These are phyloP conservation scores for Scheffersomyces spartinae DNA, from an alignment of 805 yeast genomes.

Conservation along the genomic window DNA sequence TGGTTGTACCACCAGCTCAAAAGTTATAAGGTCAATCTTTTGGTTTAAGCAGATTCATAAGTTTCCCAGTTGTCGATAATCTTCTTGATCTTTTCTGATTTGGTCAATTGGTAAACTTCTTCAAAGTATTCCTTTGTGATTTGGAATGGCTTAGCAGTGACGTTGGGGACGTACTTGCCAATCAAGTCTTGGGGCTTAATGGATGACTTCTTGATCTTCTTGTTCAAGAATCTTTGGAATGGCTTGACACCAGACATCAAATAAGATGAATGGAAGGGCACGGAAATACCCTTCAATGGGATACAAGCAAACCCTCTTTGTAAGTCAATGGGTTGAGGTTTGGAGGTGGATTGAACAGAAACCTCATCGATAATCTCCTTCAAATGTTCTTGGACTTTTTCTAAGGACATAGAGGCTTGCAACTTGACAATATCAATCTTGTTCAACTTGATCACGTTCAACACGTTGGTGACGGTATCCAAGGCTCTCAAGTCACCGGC, in stretches of 20 bases:
- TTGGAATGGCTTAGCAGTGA: conserved; percentile 95
- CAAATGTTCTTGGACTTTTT: conserved; percentile 81
- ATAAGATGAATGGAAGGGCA: conserved; percentile 99
- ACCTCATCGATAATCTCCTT: conserved; percentile 82
- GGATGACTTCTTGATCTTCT: conserved; percentile 90
- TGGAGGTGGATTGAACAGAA: conserved; percentile 66
- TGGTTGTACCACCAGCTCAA: no score
- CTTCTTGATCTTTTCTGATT: conserved; percentile 79
- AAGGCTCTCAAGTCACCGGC: conserved; percentile 97
- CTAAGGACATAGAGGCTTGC: conserved; percentile 71
- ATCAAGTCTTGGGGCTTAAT: conserved; percentile 89
- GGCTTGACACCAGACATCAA: conserved; percentile 98
- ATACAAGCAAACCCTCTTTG: conserved; percentile 98
- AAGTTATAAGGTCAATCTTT: no score
- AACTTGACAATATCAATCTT: conserved; percentile 87
- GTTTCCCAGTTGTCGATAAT: conserved; percentile 94
- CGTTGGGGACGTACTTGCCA: conserved; percentile 95
- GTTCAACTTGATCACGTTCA: conserved; percentile 87
- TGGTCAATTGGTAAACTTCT: conserved; percentile 87
- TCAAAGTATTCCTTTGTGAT: conserved; percentile 95
- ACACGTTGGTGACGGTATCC: conserved; percentile 85
- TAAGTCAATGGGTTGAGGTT: conserved; percentile 93
- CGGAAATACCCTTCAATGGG: conserved; percentile 98
- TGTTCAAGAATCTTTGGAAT: conserved; percentile 92
- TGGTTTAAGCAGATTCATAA: conserved; percentile 41